Base-by-base conservation (phyloP, 768 basidiomycete genomes). In the Tricholoma saponaceum region DNA sequence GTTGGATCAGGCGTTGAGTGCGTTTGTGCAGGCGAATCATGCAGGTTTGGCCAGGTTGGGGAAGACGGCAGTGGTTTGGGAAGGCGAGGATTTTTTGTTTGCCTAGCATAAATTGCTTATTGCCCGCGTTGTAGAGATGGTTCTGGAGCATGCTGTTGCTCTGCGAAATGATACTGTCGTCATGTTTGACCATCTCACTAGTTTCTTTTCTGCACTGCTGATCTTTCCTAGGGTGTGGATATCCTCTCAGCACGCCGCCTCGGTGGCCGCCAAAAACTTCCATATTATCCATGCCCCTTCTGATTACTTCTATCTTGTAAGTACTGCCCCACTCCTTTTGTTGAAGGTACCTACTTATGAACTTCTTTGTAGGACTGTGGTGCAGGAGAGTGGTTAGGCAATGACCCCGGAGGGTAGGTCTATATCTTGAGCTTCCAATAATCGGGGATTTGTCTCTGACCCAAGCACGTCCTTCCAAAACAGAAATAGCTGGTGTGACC, bases 51-150 rank as follows among this genome's bases (percentile, higher is more conserved):
- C 68, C 3, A 67, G 66, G 0, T 65, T 76, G 7, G 85, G 85
- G 0, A 93, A 92, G 72, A 88, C 82, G 0, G 83, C 91, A 0
- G 83, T 92, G 25, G 89, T 94, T 10, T 93, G 90, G 88, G 85
- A 94, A 73, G 84, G 83, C 82, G 14, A 23, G 73, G 52, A 23
- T 14, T 10, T 22, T 37, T 26, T 39, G 25, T 20, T 14, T 37
- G n/a, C n/a, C 13, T 46, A 22, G 51, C 14, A 35, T 37, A 7
- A 37, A 7, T 12, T 52, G 44, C 23, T 23, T 57, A 47, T 52
- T 7, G 64, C 69, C 4, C 76, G 75, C 77, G 72, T 39, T 25
- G 23, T 79, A 78, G 87, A 90, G 66, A 86, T 89, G 85, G 81
- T 83, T 1, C 69, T 88, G 49, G 71, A 72, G 1, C 78, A 84